Base-by-base conservation (phyloP, 805 yeast genomes). In the Schwanniomyces polymorphus region DNA sequence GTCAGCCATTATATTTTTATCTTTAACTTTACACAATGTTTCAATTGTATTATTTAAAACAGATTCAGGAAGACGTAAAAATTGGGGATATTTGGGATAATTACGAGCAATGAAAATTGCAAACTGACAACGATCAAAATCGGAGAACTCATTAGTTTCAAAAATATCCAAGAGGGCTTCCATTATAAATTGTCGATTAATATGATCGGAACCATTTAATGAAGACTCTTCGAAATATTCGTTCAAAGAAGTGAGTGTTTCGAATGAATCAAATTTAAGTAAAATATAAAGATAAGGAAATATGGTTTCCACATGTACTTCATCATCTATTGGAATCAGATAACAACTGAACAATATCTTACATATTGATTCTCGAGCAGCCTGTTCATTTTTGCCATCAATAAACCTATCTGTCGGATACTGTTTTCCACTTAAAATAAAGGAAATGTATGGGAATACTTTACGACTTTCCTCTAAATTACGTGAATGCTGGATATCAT, bases 11-110 rank as follows among this genome's bases (percentile, higher is more conserved):
- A 75, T 51, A 1, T 57, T 58, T 1, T 51, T 53, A 8, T 62
- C 63, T 12, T 67, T 55, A 42, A 61, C 68, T 16, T 69, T 54
- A 55, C 88, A 85, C 29, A 91, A 65, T 3, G 63, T 65, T 4
- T 72, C 65, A 23, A 86, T 67, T 0, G 86, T 67, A 3, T 64
- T 60, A 5, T 77, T 76, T 37, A 87, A 60, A 2, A 73, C 66
- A 1, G 81, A 70, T 46, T 85, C 94, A 0, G 91, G 79, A 1
- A 94, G 63, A 38, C 89, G 74, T 9, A 92, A 75, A 51, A 88
- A 91, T 64, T 92, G 99, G 10, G 81, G 74, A 62, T 87, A 92
- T 60, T 92, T 94, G 2, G 97, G 86, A 51, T 85, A 82, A 59
- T 88, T 91, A 48, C 92, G 67, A 0, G 92, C 88, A 28, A 92